These are phyloP conservation scores for Didymella exigua DNA, from an alignment of 2,329 filamentous ascomycete genomes.

Conservation along the genomic window DNA sequence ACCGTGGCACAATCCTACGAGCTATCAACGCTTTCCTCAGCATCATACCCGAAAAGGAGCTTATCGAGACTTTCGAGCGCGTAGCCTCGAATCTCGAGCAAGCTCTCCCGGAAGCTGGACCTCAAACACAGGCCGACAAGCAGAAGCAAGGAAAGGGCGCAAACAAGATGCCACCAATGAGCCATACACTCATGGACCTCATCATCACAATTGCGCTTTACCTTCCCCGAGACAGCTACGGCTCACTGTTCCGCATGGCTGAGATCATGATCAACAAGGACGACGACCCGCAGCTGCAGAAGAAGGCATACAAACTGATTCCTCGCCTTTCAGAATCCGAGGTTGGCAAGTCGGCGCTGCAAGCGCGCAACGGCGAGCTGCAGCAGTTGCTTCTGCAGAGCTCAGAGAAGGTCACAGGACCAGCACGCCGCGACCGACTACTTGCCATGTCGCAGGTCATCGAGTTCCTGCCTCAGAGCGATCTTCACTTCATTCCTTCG, in stretches of 20 bases:
- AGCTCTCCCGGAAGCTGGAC: conserved; percentile 65
- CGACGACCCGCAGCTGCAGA: conserved; percentile 89
- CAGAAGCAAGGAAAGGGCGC: conserved; percentile 66
- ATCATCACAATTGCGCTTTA: conserved; percentile 96
- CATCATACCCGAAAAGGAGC: conserved; percentile 77
- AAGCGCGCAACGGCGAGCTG: conserved; percentile 76
- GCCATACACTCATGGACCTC: conserved; percentile 94
- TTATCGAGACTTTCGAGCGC: conserved; percentile 85
- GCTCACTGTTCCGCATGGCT: conserved; percentile 83
- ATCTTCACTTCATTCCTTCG: conserved; percentile 90
- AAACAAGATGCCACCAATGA: conserved; percentile 85
- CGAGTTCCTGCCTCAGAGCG: conserved; percentile 74
- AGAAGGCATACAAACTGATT: conserved; percentile 98
- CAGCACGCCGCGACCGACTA: conserved; percentile 83
- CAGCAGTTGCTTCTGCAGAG: conserved; percentile 81
- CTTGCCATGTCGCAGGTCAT: conserved; percentile 81
- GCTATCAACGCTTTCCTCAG: conserved; percentile 95
- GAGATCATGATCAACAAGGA: conserved; percentile 79
- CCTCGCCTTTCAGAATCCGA: conserved; percentile 85
- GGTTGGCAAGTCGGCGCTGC: conserved; percentile 74
- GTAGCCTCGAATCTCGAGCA: conserved; percentile 83
- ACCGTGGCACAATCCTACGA: conserved; percentile 85
- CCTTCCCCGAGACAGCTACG: conserved; percentile 84
- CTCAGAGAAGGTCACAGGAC: conserved; percentile 82
- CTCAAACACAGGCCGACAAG: conserved; percentile 67